Percentiles rank a stretch among this genome's conserved stretches.
Evolutionary conservation across 2,329 filamentous ascomycete species (phyloP).

Genomic region (Sarocladium brachiariae): DNA sequence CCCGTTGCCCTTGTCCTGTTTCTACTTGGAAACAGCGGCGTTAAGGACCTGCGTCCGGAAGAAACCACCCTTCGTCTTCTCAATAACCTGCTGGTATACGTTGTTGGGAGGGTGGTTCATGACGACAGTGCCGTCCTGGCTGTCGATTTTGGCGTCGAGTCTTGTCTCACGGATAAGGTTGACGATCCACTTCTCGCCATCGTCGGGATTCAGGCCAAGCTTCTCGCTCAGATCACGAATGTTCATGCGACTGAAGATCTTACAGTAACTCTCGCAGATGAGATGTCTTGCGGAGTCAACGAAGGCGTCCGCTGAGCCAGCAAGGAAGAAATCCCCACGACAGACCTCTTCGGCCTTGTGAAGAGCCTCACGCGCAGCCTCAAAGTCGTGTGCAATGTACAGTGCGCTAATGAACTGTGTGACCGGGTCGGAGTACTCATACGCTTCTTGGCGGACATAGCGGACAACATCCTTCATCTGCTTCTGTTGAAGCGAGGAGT

Average conservation of each 20-base stretch:
- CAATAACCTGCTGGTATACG: conserved; percentile 98
- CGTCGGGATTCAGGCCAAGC: conserved; percentile 84
- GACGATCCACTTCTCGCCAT: conserved; percentile 99
- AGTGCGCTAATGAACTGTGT: conserved; percentile 95
- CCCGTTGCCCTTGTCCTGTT: neutral
- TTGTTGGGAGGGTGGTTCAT: conserved; percentile 99
- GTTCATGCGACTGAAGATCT: conserved; percentile 97
- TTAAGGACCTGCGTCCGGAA: conserved; percentile 95
- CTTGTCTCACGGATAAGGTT: conserved; percentile 97
- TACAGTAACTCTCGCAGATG: conserved; percentile 99
- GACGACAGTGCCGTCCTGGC: conserved; percentile 94
- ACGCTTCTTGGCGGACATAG: conserved; percentile 92
- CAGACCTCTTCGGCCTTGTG: conserved; percentile 84
- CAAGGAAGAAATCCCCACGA: conserved; percentile 91
- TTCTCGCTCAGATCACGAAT: conserved; percentile 93
- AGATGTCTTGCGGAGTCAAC: conserved; percentile 92
- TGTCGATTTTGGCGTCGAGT: conserved; percentile 98
- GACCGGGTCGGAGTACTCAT: conserved; percentile 94
- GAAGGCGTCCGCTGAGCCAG: conserved; percentile 76
- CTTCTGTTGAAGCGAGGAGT: conserved; percentile 87
- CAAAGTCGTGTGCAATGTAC: conserved; percentile 81
- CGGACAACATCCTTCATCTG: conserved; percentile 96
- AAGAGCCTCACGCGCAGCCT: conserved; percentile 88
- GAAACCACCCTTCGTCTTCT: conserved; percentile 97
- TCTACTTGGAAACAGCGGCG: conserved; percentile 51